Base-by-base conservation (phyloP, 352 stramenopile genomes). In the Globisporangium radiosum region DNA sequence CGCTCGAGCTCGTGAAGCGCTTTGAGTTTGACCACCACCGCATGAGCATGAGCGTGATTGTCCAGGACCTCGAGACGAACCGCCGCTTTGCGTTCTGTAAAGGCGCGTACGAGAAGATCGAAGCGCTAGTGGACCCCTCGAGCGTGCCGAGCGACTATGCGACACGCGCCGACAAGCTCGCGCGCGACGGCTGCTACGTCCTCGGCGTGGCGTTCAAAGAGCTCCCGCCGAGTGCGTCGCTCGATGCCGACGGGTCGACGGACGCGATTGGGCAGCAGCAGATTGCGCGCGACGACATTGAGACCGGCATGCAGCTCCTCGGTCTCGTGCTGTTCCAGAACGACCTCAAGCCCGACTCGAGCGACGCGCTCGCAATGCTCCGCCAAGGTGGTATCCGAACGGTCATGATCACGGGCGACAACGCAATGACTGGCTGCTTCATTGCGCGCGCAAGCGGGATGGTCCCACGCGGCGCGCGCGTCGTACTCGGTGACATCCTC, bases 241-340 rank as follows among this genome's bases (percentile, higher is more conserved):
- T 42, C 49, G 49, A 54, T 14, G 25, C 19, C 19, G 19, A 54
- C 19, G 17, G 17, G 17, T 37, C 17, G 2, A 40, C 40, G 19
- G 48, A 55, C 17, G 15, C 39, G 10, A 48, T 13, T 10, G 45
- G 2, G 5, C 14, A 56, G 3, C 37, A 56, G 38, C 53, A 52
- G 52, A 69, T 37, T 7, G 60, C 63, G 47, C 83, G 86, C 33
- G 73, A 87, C 43, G 68, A 82, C 6, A 60, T 87, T 37, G 85
- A 94, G 59, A 68, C 45, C 1, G 63, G 71, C 48, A 57, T 93
- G 13, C 64, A 48, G 33, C 74, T 94, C 45, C 54, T 86, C 0
- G 87, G 87, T 0, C 73, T 95, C 19, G 64, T 95, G 42, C 68
- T 92, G 6, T 97, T 96, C 71, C 73, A 82, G 36, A 97, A 97